Base-by-base conservation (phyloP, 1,284 basidiomycete species). In the Exobasidium cylindrosporum region DNA sequence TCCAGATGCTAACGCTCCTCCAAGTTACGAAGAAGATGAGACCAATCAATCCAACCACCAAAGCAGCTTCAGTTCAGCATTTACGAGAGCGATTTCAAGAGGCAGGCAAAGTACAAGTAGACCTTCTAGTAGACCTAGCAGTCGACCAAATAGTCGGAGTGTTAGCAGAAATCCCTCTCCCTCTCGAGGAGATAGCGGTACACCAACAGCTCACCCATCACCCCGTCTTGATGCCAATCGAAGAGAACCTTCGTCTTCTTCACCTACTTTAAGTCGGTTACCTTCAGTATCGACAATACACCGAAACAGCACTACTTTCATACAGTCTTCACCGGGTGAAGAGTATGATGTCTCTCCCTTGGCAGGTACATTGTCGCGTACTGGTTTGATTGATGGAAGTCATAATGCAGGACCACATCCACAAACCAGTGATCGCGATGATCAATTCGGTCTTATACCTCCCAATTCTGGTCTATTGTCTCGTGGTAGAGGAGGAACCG, bases 31-130 rank as follows among this genome's bases (percentile, higher is more conserved):
- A 13, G 47, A 50, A 50, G 21, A 24, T 2, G 47, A 50, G 3
- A 7, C 21, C 21, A 24, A 13, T 26, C 26, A 21, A 28, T 5
- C 47, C 2, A 14, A 13, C 13, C 4, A 50, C 26, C 17, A 56
- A 2, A 66, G 66, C 17, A 64, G 64, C 46, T 63, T 72, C 52
- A 63, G 66, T 23, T 62, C 65, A n/a, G 69, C 68, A 24, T 70
- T 74, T 67, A 65, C 68, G 13, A 59, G 72, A 29, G 72, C 69
- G 23, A 66, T 72, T 2, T 68, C 69, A 1, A 54, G 69, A 45
- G 67, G 72, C n/a, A 59, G 72, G 24, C 56, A 28, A 21, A 26
- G 53, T 28, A 50, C 43, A 50, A 50, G 47, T 50, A 13, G 26
- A 50, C 5, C 47, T 21, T 13, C 13, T 24, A 50, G 47, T 28